phyloP scores from a whole-genome alignment of 1,139 yeast species.

The Pichia sp. region DNA sequence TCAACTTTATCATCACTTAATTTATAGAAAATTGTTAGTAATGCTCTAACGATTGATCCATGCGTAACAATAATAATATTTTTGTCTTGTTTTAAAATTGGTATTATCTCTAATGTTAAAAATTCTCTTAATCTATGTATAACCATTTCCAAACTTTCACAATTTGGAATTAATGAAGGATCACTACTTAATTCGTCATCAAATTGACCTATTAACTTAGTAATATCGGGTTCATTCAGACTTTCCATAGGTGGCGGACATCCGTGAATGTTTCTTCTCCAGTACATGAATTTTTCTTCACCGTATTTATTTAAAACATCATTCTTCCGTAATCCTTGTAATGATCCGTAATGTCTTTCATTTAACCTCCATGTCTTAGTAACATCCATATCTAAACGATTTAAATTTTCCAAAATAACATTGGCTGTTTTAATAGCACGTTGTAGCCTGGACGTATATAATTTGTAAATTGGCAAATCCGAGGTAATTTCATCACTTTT shows the following conservation, averaged over 20 bases:
- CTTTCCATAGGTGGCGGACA: slow-evolving; percentile 50
- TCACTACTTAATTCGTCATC: slow-evolving; percentile 22
- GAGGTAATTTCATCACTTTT: slow-evolving; percentile 29
- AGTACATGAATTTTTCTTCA: slow-evolving; percentile 39
- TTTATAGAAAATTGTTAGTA: slow-evolving; percentile 50
- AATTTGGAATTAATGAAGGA: slow-evolving; percentile 43
- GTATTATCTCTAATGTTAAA: slow-evolving; percentile 39
- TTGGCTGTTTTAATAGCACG: slow-evolving; percentile 64
- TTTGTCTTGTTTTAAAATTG: slow-evolving; percentile 30
- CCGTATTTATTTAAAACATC: slow-evolving; percentile 49
- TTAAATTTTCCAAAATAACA: slow-evolving; percentile 45
- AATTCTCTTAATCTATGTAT: slow-evolving; percentile 55
- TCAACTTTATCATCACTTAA: slow-evolving; percentile 60
- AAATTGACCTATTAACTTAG: slow-evolving; percentile 12
- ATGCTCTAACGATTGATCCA: slow-evolving; percentile 68
- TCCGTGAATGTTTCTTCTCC: slow-evolving; percentile 31
- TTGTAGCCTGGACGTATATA: slow-evolving; percentile 59
- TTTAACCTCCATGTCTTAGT: slow-evolving; percentile 62
- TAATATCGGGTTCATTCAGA: slow-evolving; percentile 31
- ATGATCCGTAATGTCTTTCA: slow-evolving; percentile 72
- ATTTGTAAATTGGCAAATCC: slow-evolving; percentile 38
- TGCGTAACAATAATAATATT: slow-evolving; percentile 62
- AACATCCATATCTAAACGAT: slow-evolving; percentile 43
- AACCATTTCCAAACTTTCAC: slow-evolving; percentile 67
- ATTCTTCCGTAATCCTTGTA: slow-evolving; percentile 64